These are phyloP conservation scores for Zoysia japonica DNA, from an alignment of 176 grass and related monocot species.

Conservation along the genomic window DNA sequence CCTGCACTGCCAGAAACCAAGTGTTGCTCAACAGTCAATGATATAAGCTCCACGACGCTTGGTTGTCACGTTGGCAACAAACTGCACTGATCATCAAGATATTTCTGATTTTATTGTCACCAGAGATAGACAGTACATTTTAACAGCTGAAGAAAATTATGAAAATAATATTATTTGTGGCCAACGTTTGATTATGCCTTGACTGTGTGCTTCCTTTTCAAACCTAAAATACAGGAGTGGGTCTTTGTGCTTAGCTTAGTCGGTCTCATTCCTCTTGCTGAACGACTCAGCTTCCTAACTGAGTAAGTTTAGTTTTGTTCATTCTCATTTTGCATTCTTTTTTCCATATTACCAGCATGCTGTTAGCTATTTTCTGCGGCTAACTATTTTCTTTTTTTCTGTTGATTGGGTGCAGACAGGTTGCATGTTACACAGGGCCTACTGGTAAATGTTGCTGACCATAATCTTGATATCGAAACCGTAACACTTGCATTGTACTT, in stretches of 20 bases:
- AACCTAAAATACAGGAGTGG: constrained; percentile 59
- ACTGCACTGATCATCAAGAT: background rate
- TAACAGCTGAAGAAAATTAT: background rate
- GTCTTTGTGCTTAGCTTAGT: constrained; percentile 83
- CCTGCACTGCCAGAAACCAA: background rate
- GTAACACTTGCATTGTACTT: background rate
- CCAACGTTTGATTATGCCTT: background rate
- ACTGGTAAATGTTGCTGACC: constrained; percentile 49
- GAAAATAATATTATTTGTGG: background rate
- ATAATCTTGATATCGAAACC: background rate
- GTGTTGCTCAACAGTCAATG: background rate
- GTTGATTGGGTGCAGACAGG: constrained; percentile 57
- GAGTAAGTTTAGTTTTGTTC: constrained; percentile 53
- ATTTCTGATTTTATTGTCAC: background rate
- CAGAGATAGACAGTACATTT: background rate
- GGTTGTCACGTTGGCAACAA: background rate
- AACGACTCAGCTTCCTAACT: constrained; percentile 92
- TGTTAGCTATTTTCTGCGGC: background rate
- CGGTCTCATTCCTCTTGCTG: constrained; percentile 80
- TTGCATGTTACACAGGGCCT: constrained; percentile 81
- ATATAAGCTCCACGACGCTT: background rate
- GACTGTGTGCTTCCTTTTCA: background rate
- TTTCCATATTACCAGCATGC: background rate
- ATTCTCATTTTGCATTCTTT: background rate
- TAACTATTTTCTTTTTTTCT: background rate